phyloP scores from a whole-genome alignment of 257 asterid species.

The Coffea eugenioides region DNA sequence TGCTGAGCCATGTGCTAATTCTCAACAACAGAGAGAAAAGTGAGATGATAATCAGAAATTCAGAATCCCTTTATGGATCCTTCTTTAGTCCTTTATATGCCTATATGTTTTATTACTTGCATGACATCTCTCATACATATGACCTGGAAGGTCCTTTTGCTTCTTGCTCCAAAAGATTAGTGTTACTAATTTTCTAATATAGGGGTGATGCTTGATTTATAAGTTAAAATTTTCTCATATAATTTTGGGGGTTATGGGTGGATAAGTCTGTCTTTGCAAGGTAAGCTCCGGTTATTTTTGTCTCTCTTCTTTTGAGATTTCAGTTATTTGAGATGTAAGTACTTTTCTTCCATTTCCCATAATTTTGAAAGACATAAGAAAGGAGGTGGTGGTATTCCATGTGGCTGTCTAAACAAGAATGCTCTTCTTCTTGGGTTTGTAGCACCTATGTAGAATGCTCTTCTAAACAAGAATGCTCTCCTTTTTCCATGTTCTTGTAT shows the following conservation, averaged over 20 bases:
- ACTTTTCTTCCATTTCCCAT: too few species aligned
- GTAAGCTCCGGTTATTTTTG: background rate
- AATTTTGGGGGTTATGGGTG: background rate
- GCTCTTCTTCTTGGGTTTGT: background rate
- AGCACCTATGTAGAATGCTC: background rate
- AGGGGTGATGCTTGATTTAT: background rate
- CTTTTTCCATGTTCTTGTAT: background rate
- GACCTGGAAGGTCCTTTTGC: background rate
- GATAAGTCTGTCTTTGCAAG: too few species aligned
- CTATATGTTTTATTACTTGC: background rate
- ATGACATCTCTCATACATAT: background rate
- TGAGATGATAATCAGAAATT: too few species aligned
- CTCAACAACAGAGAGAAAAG: conserved; percentile 1
- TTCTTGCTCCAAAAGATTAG: background rate
- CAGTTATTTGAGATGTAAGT: too few species aligned
- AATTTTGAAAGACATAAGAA: too few species aligned
- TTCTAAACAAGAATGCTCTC: too few species aligned
- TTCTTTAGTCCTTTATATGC: too few species aligned
- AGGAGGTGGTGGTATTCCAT: background rate
- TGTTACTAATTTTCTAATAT: background rate
- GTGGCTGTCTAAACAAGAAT: background rate
- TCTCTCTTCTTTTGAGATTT: background rate
- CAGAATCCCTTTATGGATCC: too few species aligned
- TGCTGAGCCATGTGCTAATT: conserved; percentile 87
- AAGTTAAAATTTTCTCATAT: too few species aligned